Evolutionary conservation across 2,329 filamentous ascomycete species (phyloP), one percentile per base, ranked within the genome.

Genomic region (Lecanicillium sp.): DNA sequence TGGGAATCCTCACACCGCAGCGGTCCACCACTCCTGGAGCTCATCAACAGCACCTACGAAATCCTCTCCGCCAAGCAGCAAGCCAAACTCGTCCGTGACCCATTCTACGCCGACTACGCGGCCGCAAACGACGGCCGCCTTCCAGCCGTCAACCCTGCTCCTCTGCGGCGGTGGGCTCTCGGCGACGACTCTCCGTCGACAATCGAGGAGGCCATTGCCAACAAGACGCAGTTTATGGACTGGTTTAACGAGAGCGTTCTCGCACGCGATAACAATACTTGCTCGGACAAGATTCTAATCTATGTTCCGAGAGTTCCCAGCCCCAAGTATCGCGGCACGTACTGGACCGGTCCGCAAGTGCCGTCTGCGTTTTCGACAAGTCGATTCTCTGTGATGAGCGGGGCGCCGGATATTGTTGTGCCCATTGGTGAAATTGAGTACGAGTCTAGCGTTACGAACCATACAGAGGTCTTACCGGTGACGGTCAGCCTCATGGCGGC

Each of bases 401-500:
- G 59, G 29, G 57, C 57, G 20, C 65, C 66, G 1, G 66, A 69
- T 40, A 55, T 51, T 17, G 64, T 66, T 1, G 57, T 64, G 27
- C 64, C 67, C 1, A 50, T 69, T 4, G 65, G 70, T 2, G 55
- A 70, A 48, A 51, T 63, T 1, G 43, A 49, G 2, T 50, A 50
- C 4, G 40, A 30, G 22, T 63, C 60, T 30, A 39, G 34, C 5
- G 60, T 76, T 7, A 68, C 65, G 0, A 59, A 64, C 2, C 67
- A 70, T 29, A 60, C 60, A 5, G 70, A 74, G 47, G 57, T 57
- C 33, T 51, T 80, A 25, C 78, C 77, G 0, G 76, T 81, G 0
- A 69, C 72, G 1, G 66, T 79, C 1, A 65, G 76, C 44, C 58
- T 81, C 15, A 58, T 81, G 56, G 76, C 66, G 0, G 71, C 74